Evolutionary conservation across 176 grass and related monocot genomes (phyloP).

Genomic region (Aegilops speltoides): DNA sequence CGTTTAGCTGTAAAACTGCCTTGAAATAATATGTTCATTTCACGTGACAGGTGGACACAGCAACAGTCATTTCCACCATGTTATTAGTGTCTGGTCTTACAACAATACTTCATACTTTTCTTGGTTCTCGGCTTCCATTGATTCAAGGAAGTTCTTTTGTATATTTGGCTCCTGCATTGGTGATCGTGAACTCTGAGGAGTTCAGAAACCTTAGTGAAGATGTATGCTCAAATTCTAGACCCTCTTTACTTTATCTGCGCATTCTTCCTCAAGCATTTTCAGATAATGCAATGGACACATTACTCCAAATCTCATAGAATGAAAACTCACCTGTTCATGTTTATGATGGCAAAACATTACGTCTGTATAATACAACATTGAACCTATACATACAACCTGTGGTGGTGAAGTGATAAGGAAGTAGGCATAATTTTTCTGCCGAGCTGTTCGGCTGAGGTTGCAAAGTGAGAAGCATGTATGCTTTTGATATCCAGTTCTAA

Average conservation of each 20-base stretch:
- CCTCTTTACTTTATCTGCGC: conserved; percentile 18
- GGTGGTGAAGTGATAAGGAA: neutral
- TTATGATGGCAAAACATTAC: neutral
- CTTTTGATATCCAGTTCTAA: neutral
- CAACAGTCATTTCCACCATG: conserved; percentile 94
- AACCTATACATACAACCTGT: neutral
- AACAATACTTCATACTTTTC: conserved; percentile 89
- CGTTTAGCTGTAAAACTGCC: conserved; percentile 8
- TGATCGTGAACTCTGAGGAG: conserved; percentile 92
- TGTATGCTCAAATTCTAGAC: conserved; percentile 47
- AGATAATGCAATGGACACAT: neutral
- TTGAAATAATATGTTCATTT: conserved; percentile 42
- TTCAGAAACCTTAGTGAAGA: conserved; percentile 97
- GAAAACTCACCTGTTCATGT: conserved; percentile 12
- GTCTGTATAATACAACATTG: neutral
- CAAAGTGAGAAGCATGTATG: neutral
- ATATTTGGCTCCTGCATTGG: conserved; percentile 93
- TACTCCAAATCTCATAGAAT: conserved; percentile 12
- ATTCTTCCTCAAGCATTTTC: conserved; percentile 5
- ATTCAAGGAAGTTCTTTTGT: conserved; percentile 98
- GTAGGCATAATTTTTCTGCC: neutral
- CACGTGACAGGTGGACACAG: conserved; percentile 82
- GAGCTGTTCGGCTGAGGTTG: neutral
- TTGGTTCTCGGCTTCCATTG: conserved; percentile 91
- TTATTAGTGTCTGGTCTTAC: conserved; percentile 84